A percentile compares a stretch with the other conserved stretches of the same genome.
Evolutionary conservation across 1,284 basidiomycete genomes (phyloP).

Genomic region (Microbotryum silenes-acaulis): DNA sequence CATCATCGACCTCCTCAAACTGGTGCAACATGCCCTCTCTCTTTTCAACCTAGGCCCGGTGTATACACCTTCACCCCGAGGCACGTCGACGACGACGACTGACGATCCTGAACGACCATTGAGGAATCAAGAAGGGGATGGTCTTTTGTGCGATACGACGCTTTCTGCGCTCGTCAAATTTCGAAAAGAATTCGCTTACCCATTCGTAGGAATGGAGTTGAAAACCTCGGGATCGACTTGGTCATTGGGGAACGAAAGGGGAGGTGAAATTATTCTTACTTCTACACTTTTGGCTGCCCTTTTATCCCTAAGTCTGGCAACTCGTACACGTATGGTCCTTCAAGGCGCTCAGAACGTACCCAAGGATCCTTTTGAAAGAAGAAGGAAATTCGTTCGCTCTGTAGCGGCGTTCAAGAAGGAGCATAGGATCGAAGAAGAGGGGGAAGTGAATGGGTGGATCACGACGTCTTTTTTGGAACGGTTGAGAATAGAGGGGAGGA

Average conservation of each 20-base stretch:
- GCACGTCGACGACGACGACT: not conserved
- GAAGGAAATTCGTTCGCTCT: not conserved
- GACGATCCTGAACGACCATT: not conserved
- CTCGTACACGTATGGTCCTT: constrained; percentile 1
- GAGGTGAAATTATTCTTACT: not conserved
- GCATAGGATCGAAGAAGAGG: too few species aligned
- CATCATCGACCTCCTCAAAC: constrained; percentile 4
- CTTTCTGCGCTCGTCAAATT: constrained; percentile 5
- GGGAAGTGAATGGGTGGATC: too few species aligned
- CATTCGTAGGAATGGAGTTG: not conserved
- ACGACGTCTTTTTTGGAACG: not conserved
- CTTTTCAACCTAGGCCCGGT: constrained; percentile 11
- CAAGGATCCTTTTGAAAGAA: constrained; percentile 1
- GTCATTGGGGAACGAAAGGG: not conserved
- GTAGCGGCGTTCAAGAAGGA: not conserved
- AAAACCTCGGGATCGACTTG: too few species aligned
- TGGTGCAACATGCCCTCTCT: constrained; percentile 11
- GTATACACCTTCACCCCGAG: too few species aligned
- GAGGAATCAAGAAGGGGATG: constrained; percentile 7
- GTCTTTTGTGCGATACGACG: constrained; percentile 12
- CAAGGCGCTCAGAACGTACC: not conserved
- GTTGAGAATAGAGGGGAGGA: too few species aligned
- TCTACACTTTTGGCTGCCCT: not conserved
- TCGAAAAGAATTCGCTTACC: constrained; percentile 2
- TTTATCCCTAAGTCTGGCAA: not conserved